Evolutionary conservation across 805 yeast genomes (phyloP), one percentile per base, ranked within the genome.

Genomic region (Clavispora fructus): DNA sequence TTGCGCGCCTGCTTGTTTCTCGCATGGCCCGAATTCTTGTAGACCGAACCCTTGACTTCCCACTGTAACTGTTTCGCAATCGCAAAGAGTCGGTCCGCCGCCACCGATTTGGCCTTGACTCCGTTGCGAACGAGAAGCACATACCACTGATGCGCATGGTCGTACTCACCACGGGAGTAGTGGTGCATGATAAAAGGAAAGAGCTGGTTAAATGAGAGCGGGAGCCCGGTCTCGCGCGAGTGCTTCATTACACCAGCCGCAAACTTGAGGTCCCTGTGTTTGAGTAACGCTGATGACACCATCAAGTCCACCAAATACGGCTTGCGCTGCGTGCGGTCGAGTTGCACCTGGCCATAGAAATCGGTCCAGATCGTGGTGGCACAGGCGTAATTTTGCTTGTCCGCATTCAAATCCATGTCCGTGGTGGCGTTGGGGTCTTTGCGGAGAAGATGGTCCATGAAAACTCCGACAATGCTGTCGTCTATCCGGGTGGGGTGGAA

Each of bases 141-240:
- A 51, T 68, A 71, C 76, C 76, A 71, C 12, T 58, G 32, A 38
- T 64, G 60, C 4, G 75, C 72, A n/a, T 42, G 49, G 2, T 61
- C 58, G 48, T 47, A 50, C 41, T 69, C 70, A 11, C 57, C 54
- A 17, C 62, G 54, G 17, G 49, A 45, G 48, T 68, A 67, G 50
- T 71, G 74, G 50, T 62, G 64, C 49, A 55, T 54, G 14, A 71
- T 64, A 35, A 71, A 65, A 0, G 77, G 75, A 43, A 58, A 67
- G 1, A 69, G 50, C 44, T 70, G 75, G 46, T 65, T 63, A 53
- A 71, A 68, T 0, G 74, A 60, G 23, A 67, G 58, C n/a, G 74
- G 71, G 11, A 67, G 41, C 3, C 58, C 57, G 16, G 46, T 43
- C 4, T 55, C 47, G 11, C 68, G 52, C 8, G 67, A 62, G 13